Base-by-base conservation (phyloP, 805 yeast species). In the Lipomyces orientalis region DNA sequence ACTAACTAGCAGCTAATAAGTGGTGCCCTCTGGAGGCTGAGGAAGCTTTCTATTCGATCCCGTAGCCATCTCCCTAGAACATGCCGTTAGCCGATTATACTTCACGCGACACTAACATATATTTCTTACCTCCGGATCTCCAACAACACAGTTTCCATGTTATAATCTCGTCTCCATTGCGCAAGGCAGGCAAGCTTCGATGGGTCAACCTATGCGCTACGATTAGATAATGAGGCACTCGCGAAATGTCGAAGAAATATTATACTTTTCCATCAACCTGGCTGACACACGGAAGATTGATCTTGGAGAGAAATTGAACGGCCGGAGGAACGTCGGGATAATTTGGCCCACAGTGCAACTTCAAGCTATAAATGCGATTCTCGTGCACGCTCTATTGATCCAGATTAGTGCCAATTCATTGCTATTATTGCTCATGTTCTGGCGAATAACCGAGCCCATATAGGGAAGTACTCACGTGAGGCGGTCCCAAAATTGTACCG, bases 401-500 rank as follows among this genome's bases (percentile, higher is more conserved):
- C 29, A 31, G n/a, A 25, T 34, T 14, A 29, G 19, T 62, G 25
- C 9, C 3, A n/a, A 14, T 16, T 43, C 49, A 14, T 1, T 43
- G 19, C 22, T 63, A 35, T 14, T 33, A 22, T 25, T 31, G n/a
- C 46, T 12, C 19, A 12, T 0, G 7, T 16, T 16, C 22, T 16
- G 2, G 12, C 14, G 43, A 65, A 61, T 54, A 49, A 35, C 62
- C 2, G 16, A 39, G 49, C 10, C 10, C 16, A 9, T n/a, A 49
- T 34, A 12, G 6, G 4, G 16, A 52, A 16, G 22, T 6, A 72
- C 71, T 29, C 57, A 73, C 78, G 75, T 90, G 97, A 46, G 99
- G 99, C 3, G 99, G 99, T 0, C 99, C 99, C 71, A 95, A 82
- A 62, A 95, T 94, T 43, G 99, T 95, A 12, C 98, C 99, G 80